A percentile compares a stretch with the other conserved stretches of the same genome.
phyloP scores from a whole-genome alignment of 768 basidiomycete species.

The Artomyces pyxidatus region DNA sequence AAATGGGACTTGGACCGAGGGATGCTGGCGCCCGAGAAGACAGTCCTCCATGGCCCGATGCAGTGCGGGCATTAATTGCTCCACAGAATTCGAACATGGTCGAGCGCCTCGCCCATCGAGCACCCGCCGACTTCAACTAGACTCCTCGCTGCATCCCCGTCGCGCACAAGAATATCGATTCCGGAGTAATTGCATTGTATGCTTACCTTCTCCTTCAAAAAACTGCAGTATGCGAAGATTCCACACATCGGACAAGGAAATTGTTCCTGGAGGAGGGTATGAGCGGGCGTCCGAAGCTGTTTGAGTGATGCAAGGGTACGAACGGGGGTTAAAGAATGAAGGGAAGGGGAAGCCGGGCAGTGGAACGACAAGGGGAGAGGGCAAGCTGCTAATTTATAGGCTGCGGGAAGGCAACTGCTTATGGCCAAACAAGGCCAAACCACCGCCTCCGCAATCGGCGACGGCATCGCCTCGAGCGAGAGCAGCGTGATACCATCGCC shows the following conservation, averaged over 20 bases:
- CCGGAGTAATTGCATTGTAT: no score
- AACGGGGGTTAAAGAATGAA: background rate
- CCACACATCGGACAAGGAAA: slow-evolving; percentile 59
- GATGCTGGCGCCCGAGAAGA: no score
- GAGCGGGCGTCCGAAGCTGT: background rate
- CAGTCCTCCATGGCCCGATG: no score
- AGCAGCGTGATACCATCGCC: background rate
- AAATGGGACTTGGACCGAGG: no score
- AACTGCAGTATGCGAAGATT: slow-evolving; percentile 96
- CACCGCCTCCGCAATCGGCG: background rate
- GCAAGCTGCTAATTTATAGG: background rate
- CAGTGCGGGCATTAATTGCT: no score
- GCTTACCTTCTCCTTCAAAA: slow-evolving; percentile 86
- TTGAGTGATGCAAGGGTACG: background rate
- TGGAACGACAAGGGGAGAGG: background rate
- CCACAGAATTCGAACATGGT: no score
- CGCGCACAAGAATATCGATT: no score
- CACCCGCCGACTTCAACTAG: no score
- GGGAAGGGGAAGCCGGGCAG: background rate
- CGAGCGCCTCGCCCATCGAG: no score
- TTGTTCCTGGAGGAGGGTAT: background rate
- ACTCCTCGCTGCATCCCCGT: no score
- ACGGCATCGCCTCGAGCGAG: background rate
- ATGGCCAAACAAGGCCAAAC: slow-evolving; percentile 1
- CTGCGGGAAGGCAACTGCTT: no score